Percentiles rank a stretch among this genome's conserved stretches.
These are phyloP conservation scores for Bryoglossum gracile DNA, from an alignment of 495 filamentous ascomycete genomes.

Conservation along the genomic window DNA sequence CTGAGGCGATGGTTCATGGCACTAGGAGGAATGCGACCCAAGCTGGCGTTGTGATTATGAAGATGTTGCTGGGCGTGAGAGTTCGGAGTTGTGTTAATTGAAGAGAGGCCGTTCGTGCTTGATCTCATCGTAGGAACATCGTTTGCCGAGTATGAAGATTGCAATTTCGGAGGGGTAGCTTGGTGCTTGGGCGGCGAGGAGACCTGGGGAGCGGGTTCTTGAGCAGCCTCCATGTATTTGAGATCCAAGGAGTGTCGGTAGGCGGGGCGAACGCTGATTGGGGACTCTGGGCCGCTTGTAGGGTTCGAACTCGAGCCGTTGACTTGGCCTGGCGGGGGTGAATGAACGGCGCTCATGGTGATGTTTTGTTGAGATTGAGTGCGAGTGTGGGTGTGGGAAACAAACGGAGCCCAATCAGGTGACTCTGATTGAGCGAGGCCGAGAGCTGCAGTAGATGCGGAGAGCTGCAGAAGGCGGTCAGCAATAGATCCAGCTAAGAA, in stretches of 20 bases:
- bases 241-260: conserved; percentile 52
- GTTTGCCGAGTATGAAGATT: conserved; percentile 83
- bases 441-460: conserved; percentile 71
- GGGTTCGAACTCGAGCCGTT: conserved; percentile 16
- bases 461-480: conserved; percentile 48
- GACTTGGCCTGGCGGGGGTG: conserved; percentile 20
- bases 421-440: conserved; percentile 71
- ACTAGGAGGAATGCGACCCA: conserved; percentile 67
- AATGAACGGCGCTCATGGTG: conserved; percentile 48
- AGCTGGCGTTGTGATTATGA: conserved; percentile 73
- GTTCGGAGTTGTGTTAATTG: conserved; percentile 48
- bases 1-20: conserved; percentile 55
- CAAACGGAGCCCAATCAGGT: conserved; percentile 60
- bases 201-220: conserved; percentile 25
- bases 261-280: conserved; percentile 38
- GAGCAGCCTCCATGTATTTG: conserved; percentile 35
- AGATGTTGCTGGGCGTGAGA: conserved; percentile 68
- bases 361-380: conserved; percentile 65
- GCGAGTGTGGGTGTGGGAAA: conserved; percentile 68
- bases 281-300: conserved; percentile 22
- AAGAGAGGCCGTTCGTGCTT: conserved; percentile 26
- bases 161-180: conserved; percentile 59
- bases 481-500: conserved; percentile 22
- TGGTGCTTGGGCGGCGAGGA: conserved; percentile 36
- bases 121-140: conserved; percentile 81